Percentiles rank a stretch among this genome's conserved stretches.
Conservation (phyloP, 768 basidiomycete species). For the Dictyophora rubrovolvata region DNA sequence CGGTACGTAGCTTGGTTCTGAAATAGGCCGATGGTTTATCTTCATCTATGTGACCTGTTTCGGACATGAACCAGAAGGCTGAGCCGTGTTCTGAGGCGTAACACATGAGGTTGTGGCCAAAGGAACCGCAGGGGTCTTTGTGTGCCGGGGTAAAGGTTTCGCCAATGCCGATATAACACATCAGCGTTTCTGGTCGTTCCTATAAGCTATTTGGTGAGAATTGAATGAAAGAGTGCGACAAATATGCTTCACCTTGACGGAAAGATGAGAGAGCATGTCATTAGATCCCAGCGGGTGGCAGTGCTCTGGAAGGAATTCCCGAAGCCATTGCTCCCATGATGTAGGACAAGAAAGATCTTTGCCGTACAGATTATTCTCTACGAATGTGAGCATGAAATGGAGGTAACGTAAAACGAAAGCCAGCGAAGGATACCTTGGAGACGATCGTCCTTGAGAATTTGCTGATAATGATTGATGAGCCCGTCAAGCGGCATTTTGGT, state of each 20-base stretch:
- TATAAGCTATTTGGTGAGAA: conserved; percentile 17
- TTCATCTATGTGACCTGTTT: conserved; percentile 24
- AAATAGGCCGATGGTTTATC: conserved; percentile 56
- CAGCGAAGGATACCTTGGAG: background rate
- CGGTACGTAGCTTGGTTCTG: conserved; percentile 32
- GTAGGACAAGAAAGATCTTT: conserved; percentile 67
- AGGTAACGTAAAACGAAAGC: background rate
- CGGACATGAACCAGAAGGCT: conserved; percentile 84
- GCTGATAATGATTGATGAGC: background rate
- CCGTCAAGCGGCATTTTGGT: background rate
- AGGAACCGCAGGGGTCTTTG: conserved; percentile 76
- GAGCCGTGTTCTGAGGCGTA: conserved; percentile 63
- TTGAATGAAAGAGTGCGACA: conserved; percentile 2
- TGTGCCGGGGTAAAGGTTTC: conserved; percentile 81
- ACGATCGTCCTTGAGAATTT: background rate
- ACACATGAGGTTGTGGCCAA: conserved; percentile 82
- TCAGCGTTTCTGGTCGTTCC: conserved; percentile 63
- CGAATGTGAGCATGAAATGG: background rate
- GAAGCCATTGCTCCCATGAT: conserved; percentile 56
- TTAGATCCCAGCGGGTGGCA: conserved; percentile 43
- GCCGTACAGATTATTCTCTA: conserved; percentile 35
- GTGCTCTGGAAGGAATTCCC: conserved; percentile 37
- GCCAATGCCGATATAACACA: conserved; percentile 77
- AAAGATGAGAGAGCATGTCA: conserved; percentile 51
- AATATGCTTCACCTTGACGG: conserved; percentile 33